Evolutionary conservation across 306 rosid genomes (phyloP), one percentile per base, ranked within the genome.

Genomic region (Rosa persica): DNA sequence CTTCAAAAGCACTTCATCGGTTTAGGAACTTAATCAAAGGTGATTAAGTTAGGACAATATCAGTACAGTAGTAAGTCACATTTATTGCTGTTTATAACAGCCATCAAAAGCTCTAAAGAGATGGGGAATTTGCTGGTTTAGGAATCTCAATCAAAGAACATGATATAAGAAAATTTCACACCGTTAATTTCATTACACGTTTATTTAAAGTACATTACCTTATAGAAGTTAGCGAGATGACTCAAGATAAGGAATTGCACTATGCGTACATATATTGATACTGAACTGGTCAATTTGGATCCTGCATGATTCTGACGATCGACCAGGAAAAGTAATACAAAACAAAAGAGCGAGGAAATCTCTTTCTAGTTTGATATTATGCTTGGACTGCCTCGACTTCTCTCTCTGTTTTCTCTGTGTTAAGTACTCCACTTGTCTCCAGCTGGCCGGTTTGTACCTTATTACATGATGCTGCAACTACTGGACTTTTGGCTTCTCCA

Each of bases 381-480:
- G 81, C 79, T 60, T 69, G 60, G 70, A 17, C 74, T 39, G 76
- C 83, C 79, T 64, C 87, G 3, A 57, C 62, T 75, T 40, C 79
- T 51, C 48, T 71, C 40, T 79, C 73, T 54, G 36, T 78, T 38
- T 47, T 67, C 47, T 78, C 64, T n/a, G 67, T 58, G 17, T 11
- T 27, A 58, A 58, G 5, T 9, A 22, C 23, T 52, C 60, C 25
- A 52, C 22, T 55, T 55, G 61, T 55, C 27, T n/a, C 61, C 61
- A 55, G 61, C 27, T 8, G 61, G 1, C 61, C 61, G 9, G 12
- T 55, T 55, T 55, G 27, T 38, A 25, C 66, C 34, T 25, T 25
- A 12, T 25, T 55, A 60, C 66, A 60, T 60, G 36, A 43, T 39
- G 73, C 55, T 80, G 80, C 72, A 55, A 22, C 15, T 69, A 67